phyloP scores from a whole-genome alignment of 2,329 filamentous ascomycete species.

The Setomelanomma holmii region DNA sequence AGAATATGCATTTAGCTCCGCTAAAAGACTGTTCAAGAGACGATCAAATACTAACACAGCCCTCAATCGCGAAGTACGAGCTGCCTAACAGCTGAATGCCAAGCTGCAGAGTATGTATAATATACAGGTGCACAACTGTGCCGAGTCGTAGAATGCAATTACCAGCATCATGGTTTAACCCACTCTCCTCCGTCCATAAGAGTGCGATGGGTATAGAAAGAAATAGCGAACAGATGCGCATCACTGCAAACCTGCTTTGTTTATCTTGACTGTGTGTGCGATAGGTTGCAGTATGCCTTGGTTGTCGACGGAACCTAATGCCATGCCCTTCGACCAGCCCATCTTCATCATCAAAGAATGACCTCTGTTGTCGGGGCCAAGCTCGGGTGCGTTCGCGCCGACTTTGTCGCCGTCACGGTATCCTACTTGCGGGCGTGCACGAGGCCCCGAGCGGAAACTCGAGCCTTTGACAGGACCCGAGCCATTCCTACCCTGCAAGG shows the following conservation, averaged over 20 bases:
- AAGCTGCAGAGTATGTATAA: too few relatives aligned
- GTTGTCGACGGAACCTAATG: conserved; percentile 80
- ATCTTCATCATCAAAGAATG: conserved; percentile 92
- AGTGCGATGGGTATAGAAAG: too few relatives aligned
- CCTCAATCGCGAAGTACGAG: too few relatives aligned
- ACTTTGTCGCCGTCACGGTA: conserved; percentile 89
- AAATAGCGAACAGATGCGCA: neutral
- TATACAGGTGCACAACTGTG: too few relatives aligned
- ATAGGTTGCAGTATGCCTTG: conserved; percentile 90
- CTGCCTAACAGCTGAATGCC: too few relatives aligned
- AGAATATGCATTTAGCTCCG: too few relatives aligned
- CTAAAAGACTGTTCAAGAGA: too few relatives aligned
- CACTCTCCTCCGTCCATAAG: too few relatives aligned
- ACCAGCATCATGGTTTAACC: too few relatives aligned
- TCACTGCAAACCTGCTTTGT: conserved; percentile 74
- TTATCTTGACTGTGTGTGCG: conserved; percentile 83
- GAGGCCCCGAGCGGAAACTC: conserved; percentile 18
- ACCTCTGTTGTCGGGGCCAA: conserved; percentile 83
- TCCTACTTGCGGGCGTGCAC: conserved; percentile 33
- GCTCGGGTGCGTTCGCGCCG: conserved; percentile 81
- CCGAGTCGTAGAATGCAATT: too few relatives aligned
- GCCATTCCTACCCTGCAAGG: conserved; percentile 13
- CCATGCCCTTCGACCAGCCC: conserved; percentile 91
- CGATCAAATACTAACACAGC: too few relatives aligned
- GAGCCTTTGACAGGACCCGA: conserved; percentile 7